These are phyloP conservation scores for Auricularia sp. DNA, from an alignment of 768 basidiomycete genomes.

Conservation along the genomic window DNA sequence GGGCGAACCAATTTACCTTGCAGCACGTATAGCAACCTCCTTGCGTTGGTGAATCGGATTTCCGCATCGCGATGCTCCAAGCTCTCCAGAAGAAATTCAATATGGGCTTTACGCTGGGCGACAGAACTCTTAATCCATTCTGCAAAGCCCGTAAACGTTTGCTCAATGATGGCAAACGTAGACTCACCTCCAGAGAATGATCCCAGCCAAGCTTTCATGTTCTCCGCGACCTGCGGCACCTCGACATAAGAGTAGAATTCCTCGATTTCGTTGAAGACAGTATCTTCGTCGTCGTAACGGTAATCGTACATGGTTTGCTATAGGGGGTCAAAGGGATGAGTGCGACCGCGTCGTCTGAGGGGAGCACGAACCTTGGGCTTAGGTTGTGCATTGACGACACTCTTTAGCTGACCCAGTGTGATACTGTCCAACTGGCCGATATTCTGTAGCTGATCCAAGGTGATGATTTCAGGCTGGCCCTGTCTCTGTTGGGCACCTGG, in stretches of 20 bases:
- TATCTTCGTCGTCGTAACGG: conserved; percentile 93
- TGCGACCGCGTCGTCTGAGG: conserved; percentile 6
- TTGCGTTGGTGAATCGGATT: conserved; percentile 77
- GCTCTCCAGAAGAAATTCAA: conserved; percentile 74
- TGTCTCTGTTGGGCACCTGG: neutral
- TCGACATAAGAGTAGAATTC: conserved; percentile 98
- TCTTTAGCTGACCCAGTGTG: conserved; percentile 62
- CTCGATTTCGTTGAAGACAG: conserved; percentile 89
- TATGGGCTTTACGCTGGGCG: conserved; percentile 54
- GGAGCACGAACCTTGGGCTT: conserved; percentile 57
- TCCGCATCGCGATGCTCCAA: conserved; percentile 81
- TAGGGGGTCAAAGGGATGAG: conserved; percentile 8
- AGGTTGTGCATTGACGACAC: conserved; percentile 55
- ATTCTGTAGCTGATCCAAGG: conserved; percentile 64
- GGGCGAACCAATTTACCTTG: conserved; percentile 51
- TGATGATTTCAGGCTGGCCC: neutral
- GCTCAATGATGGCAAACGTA: conserved; percentile 6
- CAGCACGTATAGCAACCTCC: conserved; percentile 78
- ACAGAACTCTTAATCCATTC: conserved; percentile 73
- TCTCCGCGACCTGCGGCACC: conserved; percentile 82
- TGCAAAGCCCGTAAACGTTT: conserved; percentile 17
- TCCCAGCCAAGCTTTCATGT: conserved; percentile 78
- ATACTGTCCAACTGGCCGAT: conserved; percentile 28
- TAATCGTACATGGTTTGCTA: conserved; percentile 86
- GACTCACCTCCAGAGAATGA: conserved; percentile 66